phyloP scores from a whole-genome alignment of 768 basidiomycete species.

The Cyclocybe cylindracea region DNA sequence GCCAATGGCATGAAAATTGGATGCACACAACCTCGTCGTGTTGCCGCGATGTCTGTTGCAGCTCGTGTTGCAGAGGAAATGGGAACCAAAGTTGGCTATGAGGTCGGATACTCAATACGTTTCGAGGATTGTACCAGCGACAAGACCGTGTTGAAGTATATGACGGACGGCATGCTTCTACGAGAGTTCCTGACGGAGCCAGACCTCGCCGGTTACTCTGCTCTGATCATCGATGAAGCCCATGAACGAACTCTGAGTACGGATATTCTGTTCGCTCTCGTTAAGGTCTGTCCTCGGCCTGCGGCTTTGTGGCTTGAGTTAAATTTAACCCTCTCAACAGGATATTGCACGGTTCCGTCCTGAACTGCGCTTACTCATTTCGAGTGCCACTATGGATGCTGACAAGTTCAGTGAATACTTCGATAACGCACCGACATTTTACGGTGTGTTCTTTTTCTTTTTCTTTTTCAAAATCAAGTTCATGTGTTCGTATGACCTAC shows the following conservation, averaged over 20 bases:
- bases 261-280: constrained; percentile 96
- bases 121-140: constrained; percentile 99
- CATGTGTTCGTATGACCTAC: constrained; percentile 6
- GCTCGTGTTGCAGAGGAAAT: constrained; percentile 99
- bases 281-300: constrained; percentile 74
- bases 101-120: constrained; percentile 99
- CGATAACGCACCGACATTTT: constrained; percentile 93
- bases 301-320: constrained; percentile 4
- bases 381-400: constrained; percentile 95
- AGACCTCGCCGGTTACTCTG: constrained; percentile 92
- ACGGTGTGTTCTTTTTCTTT: constrained; percentile 52
- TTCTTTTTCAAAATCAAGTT: neutral
- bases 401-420: constrained; percentile 99
- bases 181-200: constrained; percentile 98
- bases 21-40: constrained; percentile 97
- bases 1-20: constrained; percentile 85
- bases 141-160: constrained; percentile 98
- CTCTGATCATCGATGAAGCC: constrained; percentile 97
- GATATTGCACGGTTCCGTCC: constrained; percentile 97
- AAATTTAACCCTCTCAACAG: constrained; percentile 38
- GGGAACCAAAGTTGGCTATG: constrained; percentile 95
- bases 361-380: constrained; percentile 90
- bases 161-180: constrained; percentile 99
- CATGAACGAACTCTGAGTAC: constrained; percentile 98
- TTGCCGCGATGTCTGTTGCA: constrained; percentile 99